A percentile compares a stretch with the other conserved stretches of the same genome.
Evolutionary conservation across 2,329 filamentous ascomycete genomes (phyloP).

Genomic region (Cytospora chrysosperma): DNA sequence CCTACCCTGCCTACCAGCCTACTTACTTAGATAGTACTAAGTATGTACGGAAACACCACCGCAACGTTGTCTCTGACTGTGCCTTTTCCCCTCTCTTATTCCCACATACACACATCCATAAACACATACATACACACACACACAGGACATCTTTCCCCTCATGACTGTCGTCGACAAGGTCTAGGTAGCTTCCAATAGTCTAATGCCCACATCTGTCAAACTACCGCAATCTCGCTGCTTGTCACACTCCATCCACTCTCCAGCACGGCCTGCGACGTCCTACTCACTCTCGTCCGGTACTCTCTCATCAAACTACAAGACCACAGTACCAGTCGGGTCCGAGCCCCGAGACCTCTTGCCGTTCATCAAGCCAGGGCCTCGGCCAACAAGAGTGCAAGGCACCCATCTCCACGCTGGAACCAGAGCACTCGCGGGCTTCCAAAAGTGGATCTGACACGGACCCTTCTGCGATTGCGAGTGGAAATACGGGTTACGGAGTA

Average conservation of each 20-base stretch:
- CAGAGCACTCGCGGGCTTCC: slow-evolving; percentile 7
- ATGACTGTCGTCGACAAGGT: no score
- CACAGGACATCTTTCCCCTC: not conserved
- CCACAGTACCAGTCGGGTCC: not conserved
- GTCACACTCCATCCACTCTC: not conserved
- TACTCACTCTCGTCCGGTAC: not conserved
- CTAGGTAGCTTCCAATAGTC: not conserved
- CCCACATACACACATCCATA: no score
- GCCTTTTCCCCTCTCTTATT: no score
- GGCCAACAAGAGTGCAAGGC: slow-evolving; percentile 4
- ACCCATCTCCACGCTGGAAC: not conserved
- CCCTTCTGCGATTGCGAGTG: slow-evolving; percentile 1
- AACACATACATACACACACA: no score
- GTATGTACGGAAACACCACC: no score
- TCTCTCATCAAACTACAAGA: not conserved
- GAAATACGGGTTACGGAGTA: slow-evolving; percentile 3
- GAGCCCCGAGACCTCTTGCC: not conserved
- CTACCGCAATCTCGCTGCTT: not conserved
- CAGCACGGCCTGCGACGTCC: not conserved
- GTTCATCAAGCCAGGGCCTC: not conserved
- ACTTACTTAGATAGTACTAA: no score
- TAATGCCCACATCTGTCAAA: not conserved
- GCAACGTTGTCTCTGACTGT: no score
- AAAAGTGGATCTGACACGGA: slow-evolving; percentile 19
- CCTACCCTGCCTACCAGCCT: not conserved